A percentile compares a stretch with the other conserved stretches of the same genome.
Evolutionary conservation across 179 eudicot genomes (phyloP).

Genomic region (Spinacia oleracea): DNA sequence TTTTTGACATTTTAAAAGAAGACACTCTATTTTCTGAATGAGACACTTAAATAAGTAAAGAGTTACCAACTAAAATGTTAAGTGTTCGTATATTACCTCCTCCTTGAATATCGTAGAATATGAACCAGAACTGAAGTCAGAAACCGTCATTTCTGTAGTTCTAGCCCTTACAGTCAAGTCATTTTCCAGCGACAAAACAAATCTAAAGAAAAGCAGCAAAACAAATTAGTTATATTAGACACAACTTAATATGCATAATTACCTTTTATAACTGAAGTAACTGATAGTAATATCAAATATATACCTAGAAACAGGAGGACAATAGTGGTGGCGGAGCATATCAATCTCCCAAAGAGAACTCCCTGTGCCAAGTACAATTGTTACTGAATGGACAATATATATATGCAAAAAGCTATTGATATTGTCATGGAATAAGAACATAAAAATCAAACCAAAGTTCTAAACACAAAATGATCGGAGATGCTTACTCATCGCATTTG

Average conservation of each 20-base stretch:
- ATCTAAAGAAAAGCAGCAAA: conserved; percentile 42
- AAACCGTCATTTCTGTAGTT: conserved; percentile 62
- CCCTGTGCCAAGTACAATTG: conserved; percentile 46
- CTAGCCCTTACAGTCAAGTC: conserved; percentile 79
- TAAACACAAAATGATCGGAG: neutral
- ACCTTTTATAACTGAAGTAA: neutral
- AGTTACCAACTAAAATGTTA: neutral
- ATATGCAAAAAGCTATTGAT: neutral
- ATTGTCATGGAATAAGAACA: no score
- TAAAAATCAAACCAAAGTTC: no score
- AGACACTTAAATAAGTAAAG: no score
- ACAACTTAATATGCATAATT: neutral
- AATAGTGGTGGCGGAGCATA: conserved; percentile 81
- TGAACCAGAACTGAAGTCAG: conserved; percentile 89
- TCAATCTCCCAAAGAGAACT: conserved; percentile 95
- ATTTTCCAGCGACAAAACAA: conserved; percentile 71
- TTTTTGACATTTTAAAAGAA: no score
- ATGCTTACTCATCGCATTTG: conserved; percentile 80
- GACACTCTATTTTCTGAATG: no score
- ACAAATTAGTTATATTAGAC: neutral
- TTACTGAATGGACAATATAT: neutral
- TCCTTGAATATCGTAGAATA: conserved; percentile 81
- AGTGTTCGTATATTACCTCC: conserved; percentile 52
- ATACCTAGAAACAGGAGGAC: conserved; percentile 91
- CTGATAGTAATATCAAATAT: conserved; percentile 1